Base-by-base conservation (phyloP, 2,329 filamentous ascomycete genomes). In the Hypoxylon sp. region DNA sequence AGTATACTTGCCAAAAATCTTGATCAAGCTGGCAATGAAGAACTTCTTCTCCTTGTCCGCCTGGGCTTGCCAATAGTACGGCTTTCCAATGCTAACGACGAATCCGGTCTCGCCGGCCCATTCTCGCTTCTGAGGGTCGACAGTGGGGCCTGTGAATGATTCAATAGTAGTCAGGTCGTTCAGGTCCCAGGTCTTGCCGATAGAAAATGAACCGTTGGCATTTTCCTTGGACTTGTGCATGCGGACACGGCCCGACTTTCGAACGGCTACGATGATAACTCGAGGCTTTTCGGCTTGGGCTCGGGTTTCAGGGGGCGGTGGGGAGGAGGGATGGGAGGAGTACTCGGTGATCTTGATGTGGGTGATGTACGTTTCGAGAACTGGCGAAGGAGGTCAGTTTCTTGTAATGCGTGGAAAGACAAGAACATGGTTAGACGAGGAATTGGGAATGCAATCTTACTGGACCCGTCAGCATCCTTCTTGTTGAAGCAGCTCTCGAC, bases 211-310 rank as follows among this genome's bases (percentile, higher is more conserved):
- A 53, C 92, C 92, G 74, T 97, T 97, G 53, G 85, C 82, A 73
- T 99, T 99, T 78, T 99, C 95, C 68, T 96, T 89, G 55, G 92
- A 94, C 77, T 99, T 99, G 81, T 99, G 95, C 79, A 99, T 87
- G 70, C 93, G 90, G 46, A 99, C 94, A 58, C 92, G 85, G 52
- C 94, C 95, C 1, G 94, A 97, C 70, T 92, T 95, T 60, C 92
- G 87, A 58, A 99, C 95, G 9, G 94, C 90, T 65, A 99, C 89
- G 65, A 99, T 92, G 72, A 99, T 96, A 65, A 97, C 83, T 69
- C 95, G 87, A 43, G 88, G 85, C 75, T 99, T 99, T 75, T 97
- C 93, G 70, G 88, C 86, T 48, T 89, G 83, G 8, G 83, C 79
- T 66, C 83, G 79, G n/a, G 88, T 86, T 64, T 89, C 87, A 2